Conservation (phyloP, 768 basidiomycete species). For the Serendipita sp. region DNA sequence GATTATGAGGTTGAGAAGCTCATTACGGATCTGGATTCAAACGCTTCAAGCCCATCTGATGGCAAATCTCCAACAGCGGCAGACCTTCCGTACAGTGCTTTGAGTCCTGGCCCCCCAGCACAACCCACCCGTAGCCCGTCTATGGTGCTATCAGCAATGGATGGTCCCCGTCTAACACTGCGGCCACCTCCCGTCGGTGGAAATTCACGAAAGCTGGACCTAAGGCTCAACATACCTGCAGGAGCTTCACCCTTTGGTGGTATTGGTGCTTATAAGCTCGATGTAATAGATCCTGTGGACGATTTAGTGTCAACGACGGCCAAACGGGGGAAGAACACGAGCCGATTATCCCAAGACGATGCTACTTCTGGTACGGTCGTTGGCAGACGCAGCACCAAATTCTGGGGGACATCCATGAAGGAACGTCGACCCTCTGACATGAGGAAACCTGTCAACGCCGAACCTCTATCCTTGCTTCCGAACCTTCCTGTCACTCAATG, state of each 20-base stretch:
- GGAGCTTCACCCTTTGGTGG: too few relatives aligned
- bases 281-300: too few relatives aligned
- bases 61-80: conserved; percentile 58
- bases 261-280: too few relatives aligned
- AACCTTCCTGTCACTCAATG: conserved; percentile 70
- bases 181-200: too few relatives aligned
- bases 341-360: not conserved
- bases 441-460: conserved; percentile 30
- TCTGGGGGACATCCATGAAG: conserved; percentile 87
- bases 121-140: too few relatives aligned
- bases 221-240: too few relatives aligned
- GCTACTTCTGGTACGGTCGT: conserved; percentile 32
- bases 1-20: conserved; percentile 92
- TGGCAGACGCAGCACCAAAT: conserved; percentile 77
- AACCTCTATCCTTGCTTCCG: conserved; percentile 36
- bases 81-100: conserved; percentile 24
- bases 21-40: conserved; percentile 59
- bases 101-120: not conserved
- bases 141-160: too few relatives aligned
- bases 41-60: conserved; percentile 20
- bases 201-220: too few relatives aligned
- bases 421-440: conserved; percentile 74
- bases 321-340: too few relatives aligned
- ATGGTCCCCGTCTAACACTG: too few relatives aligned
- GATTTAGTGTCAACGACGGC: too few relatives aligned